Evolutionary conservation across 1,284 basidiomycete species (phyloP), one percentile per base, ranked within the genome.

Genomic region (Heliocybe sulcata): DNA sequence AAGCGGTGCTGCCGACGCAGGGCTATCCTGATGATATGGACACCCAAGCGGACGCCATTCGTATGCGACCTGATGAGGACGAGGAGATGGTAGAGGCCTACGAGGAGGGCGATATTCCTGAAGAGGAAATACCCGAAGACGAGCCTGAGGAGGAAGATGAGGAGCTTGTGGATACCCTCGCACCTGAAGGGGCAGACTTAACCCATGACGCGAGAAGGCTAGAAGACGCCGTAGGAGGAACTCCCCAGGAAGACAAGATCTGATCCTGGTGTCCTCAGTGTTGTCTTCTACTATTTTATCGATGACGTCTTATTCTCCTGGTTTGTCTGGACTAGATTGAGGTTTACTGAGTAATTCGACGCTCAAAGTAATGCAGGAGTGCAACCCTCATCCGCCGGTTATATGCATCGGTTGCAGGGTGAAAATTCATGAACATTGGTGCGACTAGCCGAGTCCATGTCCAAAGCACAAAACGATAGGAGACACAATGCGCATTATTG

Each of bases 161-260:
- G 52, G 65, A 64, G 42, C 31, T 45, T n/a, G 63, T 60, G 58
- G 67, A 72, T 54, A 42, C 56, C 60, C 68, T 70, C 56, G 58
- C 63, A 19, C 60, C 73, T 2, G 74, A 75, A 51, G 59, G 66
- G 22, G 69, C 72, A 49, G 73, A 72, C 10, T n/a, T 52, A 14
- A 29, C 9, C 19, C 20, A 23, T 16, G 51, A 52, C 20, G 51
- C 27, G 19, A 20, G 6, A 29, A 22, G 22, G 23, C n/a, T 49
- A 49, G 47, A 25, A 6, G 47, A 29, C 22, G 4, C 27, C 14
- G 47, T 4, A 25, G 42, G 47, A 6, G 47, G 47, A 9, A n/a
- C 12, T 29, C 10, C 10, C 6, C 11, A 4, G 47, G 47, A 49
- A 16, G 47, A 49, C n/a, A n/a, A n/a, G n/a, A n/a, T n/a, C n/a